Conservation (phyloP, 176 grass and related monocot species). For the Dactylis glomerata region DNA sequence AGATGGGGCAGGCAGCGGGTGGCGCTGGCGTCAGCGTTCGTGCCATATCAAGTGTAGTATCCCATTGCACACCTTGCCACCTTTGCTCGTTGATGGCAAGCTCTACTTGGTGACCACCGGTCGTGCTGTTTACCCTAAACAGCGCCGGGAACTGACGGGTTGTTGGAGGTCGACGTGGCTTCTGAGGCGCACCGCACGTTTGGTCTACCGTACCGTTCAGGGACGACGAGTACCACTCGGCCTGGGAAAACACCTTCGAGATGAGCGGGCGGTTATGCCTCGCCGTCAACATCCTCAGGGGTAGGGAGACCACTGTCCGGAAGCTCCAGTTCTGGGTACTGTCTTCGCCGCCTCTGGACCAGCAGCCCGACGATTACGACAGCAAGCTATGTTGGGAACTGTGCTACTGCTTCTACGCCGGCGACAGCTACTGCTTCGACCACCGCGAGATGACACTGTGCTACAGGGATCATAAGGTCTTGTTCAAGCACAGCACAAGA, state of each 20-base stretch:
- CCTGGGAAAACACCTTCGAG: neutral
- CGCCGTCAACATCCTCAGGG: neutral
- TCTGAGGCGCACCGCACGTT: neutral
- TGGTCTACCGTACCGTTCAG: neutral
- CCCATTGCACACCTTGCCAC: neutral
- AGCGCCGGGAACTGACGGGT: no score
- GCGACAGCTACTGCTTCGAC: neutral
- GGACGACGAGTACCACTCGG: neutral
- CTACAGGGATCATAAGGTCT: neutral
- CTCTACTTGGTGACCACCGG: neutral
- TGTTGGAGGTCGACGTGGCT: neutral
- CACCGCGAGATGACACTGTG: neutral
- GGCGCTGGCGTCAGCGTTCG: neutral
- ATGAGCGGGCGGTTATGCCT: neutral
- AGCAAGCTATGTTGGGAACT: neutral
- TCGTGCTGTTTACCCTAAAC: no score
- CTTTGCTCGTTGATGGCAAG: neutral
- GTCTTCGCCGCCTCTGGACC: neutral
- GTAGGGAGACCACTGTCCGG: fast-evolving
- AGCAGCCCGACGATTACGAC: neutral
- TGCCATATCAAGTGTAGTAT: fast-evolving
- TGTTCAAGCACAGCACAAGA: neutral
- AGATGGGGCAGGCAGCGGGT: neutral
- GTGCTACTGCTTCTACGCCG: neutral
- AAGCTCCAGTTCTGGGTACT: neutral